Percentiles rank a stretch among this genome's conserved stretches.
These are phyloP conservation scores for Scutellaria minor DNA, from an alignment of 257 asterid genomes.

Conservation along the genomic window DNA sequence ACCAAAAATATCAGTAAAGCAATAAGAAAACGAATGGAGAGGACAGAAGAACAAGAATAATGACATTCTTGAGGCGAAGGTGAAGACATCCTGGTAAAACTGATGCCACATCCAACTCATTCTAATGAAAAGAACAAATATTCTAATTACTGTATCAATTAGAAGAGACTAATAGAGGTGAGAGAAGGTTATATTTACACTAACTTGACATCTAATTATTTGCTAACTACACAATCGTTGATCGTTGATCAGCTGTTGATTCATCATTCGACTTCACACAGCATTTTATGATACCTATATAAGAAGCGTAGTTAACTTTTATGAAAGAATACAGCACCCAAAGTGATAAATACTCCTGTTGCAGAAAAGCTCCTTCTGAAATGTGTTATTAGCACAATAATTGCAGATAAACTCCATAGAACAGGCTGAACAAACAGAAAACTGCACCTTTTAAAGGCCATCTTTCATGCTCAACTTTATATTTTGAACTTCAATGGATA, in stretches of 20 bases:
- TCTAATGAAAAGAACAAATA: conserved; percentile 6
- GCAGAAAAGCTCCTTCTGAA: conserved; percentile 18
- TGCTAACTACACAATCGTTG: conserved; percentile 37
- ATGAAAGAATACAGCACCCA: conserved; percentile 30
- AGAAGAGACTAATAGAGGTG: conserved; percentile 21
- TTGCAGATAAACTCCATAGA: conserved; percentile 26
- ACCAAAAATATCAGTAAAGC: not conserved
- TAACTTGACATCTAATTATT: conserved; percentile 38
- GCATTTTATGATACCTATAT: conserved; percentile 31
- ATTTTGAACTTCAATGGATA: conserved; percentile 75
- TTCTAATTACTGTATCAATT: not conserved
- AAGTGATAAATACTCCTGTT: not conserved
- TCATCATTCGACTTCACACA: conserved; percentile 30
- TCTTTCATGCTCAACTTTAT: conserved; percentile 80
- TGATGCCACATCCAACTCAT: conserved; percentile 18
- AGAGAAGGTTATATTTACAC: conserved; percentile 38
- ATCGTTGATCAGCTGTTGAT: conserved; percentile 24
- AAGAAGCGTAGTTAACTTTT: conserved; percentile 7
- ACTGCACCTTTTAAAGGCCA: conserved; percentile 46
- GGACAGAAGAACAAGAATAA: not conserved
- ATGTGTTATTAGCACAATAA: conserved; percentile 9
- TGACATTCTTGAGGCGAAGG: not conserved
- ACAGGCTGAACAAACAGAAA: conserved; percentile 26
- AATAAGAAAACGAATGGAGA: not conserved
- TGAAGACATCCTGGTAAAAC: not conserved